These are phyloP conservation scores for Pseudopyrenochaeta lycopersici DNA, from an alignment of 2,329 filamentous ascomycete species.

Conservation along the genomic window DNA sequence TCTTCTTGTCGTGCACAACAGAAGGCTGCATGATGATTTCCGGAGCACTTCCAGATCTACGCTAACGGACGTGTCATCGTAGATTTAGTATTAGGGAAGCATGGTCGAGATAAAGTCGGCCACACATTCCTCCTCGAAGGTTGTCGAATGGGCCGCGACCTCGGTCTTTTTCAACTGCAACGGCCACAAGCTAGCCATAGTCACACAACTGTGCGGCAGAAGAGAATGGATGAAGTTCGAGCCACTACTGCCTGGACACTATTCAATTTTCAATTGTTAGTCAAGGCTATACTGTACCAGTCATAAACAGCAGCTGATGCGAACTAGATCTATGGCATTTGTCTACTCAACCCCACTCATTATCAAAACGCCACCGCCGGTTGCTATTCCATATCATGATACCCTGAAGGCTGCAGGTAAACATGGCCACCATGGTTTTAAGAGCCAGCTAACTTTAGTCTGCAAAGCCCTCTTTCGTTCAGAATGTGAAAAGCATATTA, in stretches of 20 bases:
- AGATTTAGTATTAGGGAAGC: slow-evolving; percentile 40
- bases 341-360: slow-evolving; percentile 33
- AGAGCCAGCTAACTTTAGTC: slow-evolving; percentile 2
- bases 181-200: slow-evolving; percentile 10
- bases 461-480: slow-evolving; percentile 33
- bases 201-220: slow-evolving; percentile 18
- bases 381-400: slow-evolving; percentile 33
- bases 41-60: background rate
- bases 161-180: slow-evolving; percentile 34
- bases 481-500: slow-evolving; percentile 35
- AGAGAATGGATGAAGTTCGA: slow-evolving; percentile 31
- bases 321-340: slow-evolving; percentile 35
- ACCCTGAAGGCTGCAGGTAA: slow-evolving; percentile 28
- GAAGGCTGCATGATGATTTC: too few species aligned
- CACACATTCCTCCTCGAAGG: slow-evolving; percentile 38
- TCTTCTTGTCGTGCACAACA: background rate
- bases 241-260: slow-evolving; percentile 41
- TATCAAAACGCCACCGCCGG: slow-evolving; percentile 29
- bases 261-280: slow-evolving; percentile 45
- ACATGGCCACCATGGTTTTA: background rate
- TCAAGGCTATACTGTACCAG: background rate
- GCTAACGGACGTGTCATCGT: background rate
- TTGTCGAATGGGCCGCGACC: slow-evolving; percentile 30
- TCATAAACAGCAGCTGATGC: slow-evolving; percentile 10
- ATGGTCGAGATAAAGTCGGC: slow-evolving; percentile 41